phyloP scores from a whole-genome alignment of 352 stramenopile genomes.

The Phytopythium litorale region DNA sequence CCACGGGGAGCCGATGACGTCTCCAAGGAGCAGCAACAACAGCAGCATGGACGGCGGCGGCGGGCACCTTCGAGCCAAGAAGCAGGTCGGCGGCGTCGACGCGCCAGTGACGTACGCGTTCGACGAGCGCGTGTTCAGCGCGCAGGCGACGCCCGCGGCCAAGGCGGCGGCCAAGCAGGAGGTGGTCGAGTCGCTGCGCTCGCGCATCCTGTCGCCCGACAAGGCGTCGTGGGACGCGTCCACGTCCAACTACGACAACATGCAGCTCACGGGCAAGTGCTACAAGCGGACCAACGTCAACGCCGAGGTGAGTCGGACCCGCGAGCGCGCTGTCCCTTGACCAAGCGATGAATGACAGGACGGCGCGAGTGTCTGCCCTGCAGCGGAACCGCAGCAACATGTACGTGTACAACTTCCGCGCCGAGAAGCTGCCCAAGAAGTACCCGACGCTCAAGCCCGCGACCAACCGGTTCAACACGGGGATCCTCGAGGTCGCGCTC shows the following conservation, averaged over 20 bases:
- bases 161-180: constrained; percentile 61
- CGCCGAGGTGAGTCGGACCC: constrained; percentile 42
- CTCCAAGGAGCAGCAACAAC: background rate
- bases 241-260: constrained; percentile 71
- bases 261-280: constrained; percentile 67
- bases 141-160: constrained; percentile 45
- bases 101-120: constrained; percentile 68
- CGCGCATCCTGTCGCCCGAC: constrained; percentile 51
- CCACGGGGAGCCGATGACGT: background rate
- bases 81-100: constrained; percentile 57
- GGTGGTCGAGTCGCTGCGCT: constrained; percentile 57
- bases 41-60: background rate
- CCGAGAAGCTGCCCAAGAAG: constrained; percentile 81
- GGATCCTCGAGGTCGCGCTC: constrained; percentile 65
- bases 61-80: constrained; percentile 34
- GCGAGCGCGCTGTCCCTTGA: background rate
- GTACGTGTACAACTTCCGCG: constrained; percentile 84
- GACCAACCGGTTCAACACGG: constrained; percentile 75
- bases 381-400: constrained; percentile 75
- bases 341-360: background rate
- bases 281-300: constrained; percentile 78
- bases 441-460: constrained; percentile 68
- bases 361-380: background rate
- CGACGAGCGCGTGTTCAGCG: constrained; percentile 68
- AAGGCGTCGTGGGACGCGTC: constrained; percentile 57